Percentiles rank a stretch among this genome's conserved stretches.
phyloP scores from a whole-genome alignment of 1,284 basidiomycete species.

The Trametes pubescens region DNA sequence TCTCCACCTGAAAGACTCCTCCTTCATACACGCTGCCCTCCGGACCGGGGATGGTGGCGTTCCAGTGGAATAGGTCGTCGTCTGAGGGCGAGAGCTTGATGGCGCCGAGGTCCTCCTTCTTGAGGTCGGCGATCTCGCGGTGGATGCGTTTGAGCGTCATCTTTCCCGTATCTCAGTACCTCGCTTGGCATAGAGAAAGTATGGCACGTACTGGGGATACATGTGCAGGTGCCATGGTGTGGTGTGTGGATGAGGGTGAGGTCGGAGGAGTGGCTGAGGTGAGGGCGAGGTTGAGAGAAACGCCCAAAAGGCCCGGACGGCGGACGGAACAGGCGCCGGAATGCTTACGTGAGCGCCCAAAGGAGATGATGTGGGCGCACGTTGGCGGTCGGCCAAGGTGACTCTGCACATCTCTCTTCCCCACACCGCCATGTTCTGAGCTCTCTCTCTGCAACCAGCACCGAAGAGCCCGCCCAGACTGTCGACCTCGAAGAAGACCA shows the following conservation, averaged over 20 bases:
- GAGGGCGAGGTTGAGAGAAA: conserved; percentile 2
- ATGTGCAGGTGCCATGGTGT: conserved; percentile 16
- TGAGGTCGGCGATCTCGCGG: conserved; percentile 84
- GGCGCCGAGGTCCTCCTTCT: conserved; percentile 81
- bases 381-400: background rate
- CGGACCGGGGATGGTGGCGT: conserved; percentile 77
- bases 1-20: conserved; percentile 82
- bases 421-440: conserved; percentile 16
- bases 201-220: conserved; percentile 13
- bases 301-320: background rate
- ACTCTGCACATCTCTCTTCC: conserved; percentile 10
- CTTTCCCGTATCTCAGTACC: conserved; percentile 45
- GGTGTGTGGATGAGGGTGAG: background rate
- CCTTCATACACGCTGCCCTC: conserved; percentile 90
- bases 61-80: conserved; percentile 60
- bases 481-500: conserved; percentile 19
- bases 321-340: background rate
- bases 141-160: conserved; percentile 90
- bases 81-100: conserved; percentile 76
- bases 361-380: conserved; percentile 3
- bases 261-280: conserved; percentile 8
- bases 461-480: conserved; percentile 6
- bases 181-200: background rate
- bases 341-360: conserved; percentile 8
- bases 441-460: background rate